Evolutionary conservation across 2,329 filamentous ascomycete genomes (phyloP), one percentile per base, ranked within the genome.

Genomic region (Nannizzia gypsea): DNA sequence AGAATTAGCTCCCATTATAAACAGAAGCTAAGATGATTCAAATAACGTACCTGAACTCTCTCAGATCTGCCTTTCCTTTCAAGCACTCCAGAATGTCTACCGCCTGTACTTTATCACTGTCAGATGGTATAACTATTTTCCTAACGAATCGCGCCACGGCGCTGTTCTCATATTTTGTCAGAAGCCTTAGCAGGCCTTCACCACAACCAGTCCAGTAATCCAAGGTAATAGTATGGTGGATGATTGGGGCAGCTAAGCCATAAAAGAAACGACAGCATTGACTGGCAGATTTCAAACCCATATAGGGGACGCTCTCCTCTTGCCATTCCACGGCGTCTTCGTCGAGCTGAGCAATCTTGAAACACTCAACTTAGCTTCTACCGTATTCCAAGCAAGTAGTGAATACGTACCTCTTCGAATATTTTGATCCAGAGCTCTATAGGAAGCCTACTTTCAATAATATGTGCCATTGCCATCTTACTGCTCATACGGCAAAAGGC

Each of bases 231-330:
- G 54, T 56, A 20, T 17, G 22, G 15, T 56, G 54, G 54, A 56
- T 36, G 8, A 56, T 28, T 5, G 54, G 54, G 17, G 54, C 54
- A 8, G 54, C 54, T 1, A 56, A 36, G 54, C 17, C 17, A 56
- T 56, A 36, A 36, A 36, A 56, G 15, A 31, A 36, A n/a, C 31
- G 54, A 56, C 54, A 56, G 54, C 54, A 56, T 36, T 9, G 54
- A 56, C 24, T 31, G 15, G 34, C 24, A 11, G 54, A 28, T 36
- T 56, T 56, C 8, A 56, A n/a, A 56, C 28, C 28, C 6, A 56
- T 6, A 36, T 56, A 56, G 34, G 26, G 5, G 4, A 36, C 31
- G 15, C 24, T 56, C 17, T 28, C 54, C 54, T 56, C 54, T 34
- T 36, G 54, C 22, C 54, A 56, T 56, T 56, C 24, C 24, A 56